Evolutionary conservation across 352 stramenopile genomes (phyloP).

Genomic region (Blastocystis sp.): DNA sequence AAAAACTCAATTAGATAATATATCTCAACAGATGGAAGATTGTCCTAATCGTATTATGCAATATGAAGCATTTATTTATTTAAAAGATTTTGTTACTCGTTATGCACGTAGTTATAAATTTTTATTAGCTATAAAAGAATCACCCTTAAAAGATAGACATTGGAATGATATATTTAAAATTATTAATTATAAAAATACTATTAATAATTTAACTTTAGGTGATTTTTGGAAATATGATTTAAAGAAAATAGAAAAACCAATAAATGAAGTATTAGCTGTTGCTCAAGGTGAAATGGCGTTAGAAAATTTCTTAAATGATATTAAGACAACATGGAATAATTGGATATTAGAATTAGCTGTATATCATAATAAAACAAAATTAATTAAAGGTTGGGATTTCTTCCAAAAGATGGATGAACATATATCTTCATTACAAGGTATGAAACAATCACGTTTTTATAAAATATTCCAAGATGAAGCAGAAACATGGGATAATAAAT

Average conservation of each 20-base stretch:
- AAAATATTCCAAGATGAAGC: constrained; percentile 87
- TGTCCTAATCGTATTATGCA: constrained; percentile 82
- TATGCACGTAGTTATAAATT: constrained; percentile 75
- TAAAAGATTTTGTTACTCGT: constrained; percentile 69
- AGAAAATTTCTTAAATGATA: constrained; percentile 87
- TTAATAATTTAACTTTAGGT: constrained; percentile 79
- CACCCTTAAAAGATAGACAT: constrained; percentile 89
- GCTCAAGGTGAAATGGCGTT: constrained; percentile 98
- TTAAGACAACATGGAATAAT: constrained; percentile 64
- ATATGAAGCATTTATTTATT: constrained; percentile 85
- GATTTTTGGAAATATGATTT: constrained; percentile 87
- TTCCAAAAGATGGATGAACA: constrained; percentile 98
- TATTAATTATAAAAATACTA: constrained; percentile 68
- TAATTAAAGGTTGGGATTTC: constrained; percentile 96
- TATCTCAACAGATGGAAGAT: constrained; percentile 79
- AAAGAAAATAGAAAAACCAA: constrained; percentile 68
- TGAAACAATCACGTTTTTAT: constrained; percentile 98
- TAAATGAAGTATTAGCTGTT: constrained; percentile 81
- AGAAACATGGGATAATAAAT: constrained; percentile 83
- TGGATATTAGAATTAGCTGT: constrained; percentile 70
- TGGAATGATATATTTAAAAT: constrained; percentile 88
- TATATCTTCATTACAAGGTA: constrained; percentile 81
- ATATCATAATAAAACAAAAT: constrained; percentile 73
- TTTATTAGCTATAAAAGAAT: constrained; percentile 86
- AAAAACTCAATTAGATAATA: constrained; percentile 75